Conservation (phyloP, 371 early-diverging fungal genomes). For the Phascolomyces articulosus region DNA sequence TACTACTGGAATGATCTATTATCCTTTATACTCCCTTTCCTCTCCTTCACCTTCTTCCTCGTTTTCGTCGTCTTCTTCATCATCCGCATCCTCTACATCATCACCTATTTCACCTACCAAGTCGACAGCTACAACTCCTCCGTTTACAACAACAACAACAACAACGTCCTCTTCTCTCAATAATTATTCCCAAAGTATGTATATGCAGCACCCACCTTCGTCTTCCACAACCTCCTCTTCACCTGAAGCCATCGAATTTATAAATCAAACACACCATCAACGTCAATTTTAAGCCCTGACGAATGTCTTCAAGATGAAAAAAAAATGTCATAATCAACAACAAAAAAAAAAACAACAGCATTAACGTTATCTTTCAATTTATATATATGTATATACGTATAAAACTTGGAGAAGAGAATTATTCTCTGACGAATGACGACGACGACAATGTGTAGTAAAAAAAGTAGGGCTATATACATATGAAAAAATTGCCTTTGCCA, state of each 20-base stretch:
- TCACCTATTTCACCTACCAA: conserved; percentile 9
- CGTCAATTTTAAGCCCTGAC: not conserved
- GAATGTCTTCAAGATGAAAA: not conserved
- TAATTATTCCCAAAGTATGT: conserved; percentile 5
- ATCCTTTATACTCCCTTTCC: conserved; percentile 5
- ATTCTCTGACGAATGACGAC: too few relatives aligned
- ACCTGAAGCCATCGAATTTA: not conserved
- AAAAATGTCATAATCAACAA: not conserved
- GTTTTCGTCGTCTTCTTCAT: conserved; percentile 36
- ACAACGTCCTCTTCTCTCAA: not conserved
- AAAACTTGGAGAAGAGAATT: conserved; percentile 1
- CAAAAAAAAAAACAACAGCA: too few relatives aligned
- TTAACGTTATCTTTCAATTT: too few relatives aligned
- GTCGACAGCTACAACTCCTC: conserved; percentile 11
- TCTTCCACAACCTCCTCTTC: not conserved
- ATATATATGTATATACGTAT: too few relatives aligned
- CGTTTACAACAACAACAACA: conserved; percentile 4
- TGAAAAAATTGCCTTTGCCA: too few relatives aligned
- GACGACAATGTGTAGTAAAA: too few relatives aligned
- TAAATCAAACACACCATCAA: not conserved
- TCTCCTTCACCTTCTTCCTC: conserved; percentile 34
- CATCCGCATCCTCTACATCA: conserved; percentile 23
- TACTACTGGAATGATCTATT: not conserved
- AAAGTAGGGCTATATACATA: too few relatives aligned
- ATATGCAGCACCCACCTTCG: not conserved